A percentile compares a stretch with the other conserved stretches of the same genome.
Conservation (phyloP, 768 basidiomycete species). For the Russula compacta region DNA sequence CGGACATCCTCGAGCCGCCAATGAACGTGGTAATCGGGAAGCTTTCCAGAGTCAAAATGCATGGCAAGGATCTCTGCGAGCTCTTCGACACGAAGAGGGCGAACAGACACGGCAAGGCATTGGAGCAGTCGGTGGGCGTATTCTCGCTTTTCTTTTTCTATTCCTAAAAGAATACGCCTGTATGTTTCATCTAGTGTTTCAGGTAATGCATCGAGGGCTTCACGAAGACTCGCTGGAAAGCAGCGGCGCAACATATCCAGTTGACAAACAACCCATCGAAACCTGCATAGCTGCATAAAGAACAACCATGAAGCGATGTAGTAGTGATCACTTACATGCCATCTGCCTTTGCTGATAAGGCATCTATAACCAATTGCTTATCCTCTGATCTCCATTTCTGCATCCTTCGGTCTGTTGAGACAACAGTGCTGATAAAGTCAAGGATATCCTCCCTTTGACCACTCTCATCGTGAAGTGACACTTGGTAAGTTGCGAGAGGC, state of each 20-base stretch:
- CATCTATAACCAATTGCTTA: not conserved
- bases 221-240: not conserved
- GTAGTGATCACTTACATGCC: not conserved
- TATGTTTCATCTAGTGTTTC: constrained; percentile 2
- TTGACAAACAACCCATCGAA: not conserved
- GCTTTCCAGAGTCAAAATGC: not conserved
- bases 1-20: not conserved
- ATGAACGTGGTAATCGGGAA: not conserved
- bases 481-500: not conserved
- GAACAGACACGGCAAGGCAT: not conserved
- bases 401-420: not conserved
- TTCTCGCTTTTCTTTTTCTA: not conserved
- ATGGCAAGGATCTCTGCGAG: not conserved
- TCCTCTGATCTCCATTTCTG: not conserved
- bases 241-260: not conserved
- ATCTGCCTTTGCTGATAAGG: not conserved
- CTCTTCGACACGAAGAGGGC: not conserved
- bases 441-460: not conserved
- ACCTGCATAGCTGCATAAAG: not conserved
- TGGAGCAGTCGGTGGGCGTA: not conserved
- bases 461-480: not conserved
- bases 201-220: not conserved
- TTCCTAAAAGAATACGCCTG: not conserved
- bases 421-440: not conserved
- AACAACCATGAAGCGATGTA: not conserved